Percentiles rank a stretch among this genome's conserved stretches.
phyloP scores from a whole-genome alignment of 805 yeast species.

The Suhomyces vadensis region DNA sequence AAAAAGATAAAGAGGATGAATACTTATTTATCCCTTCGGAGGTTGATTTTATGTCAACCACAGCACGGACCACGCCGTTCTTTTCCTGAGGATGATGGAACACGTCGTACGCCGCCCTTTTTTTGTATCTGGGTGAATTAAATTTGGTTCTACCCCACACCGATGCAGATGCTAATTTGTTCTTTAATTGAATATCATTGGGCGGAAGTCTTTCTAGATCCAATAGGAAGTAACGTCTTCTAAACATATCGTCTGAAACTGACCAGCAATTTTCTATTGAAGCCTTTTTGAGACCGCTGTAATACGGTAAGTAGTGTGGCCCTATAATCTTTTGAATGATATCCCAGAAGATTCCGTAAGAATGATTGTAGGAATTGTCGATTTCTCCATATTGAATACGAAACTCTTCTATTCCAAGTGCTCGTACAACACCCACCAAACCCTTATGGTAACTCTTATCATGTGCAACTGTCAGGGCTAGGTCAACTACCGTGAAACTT shows the following conservation, averaged over 20 bases:
- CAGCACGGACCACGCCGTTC: not conserved
- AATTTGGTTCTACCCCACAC: constrained; percentile 20
- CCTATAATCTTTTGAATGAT: constrained; percentile 11
- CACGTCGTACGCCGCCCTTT: constrained; percentile 14
- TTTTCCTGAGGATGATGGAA: constrained; percentile 1
- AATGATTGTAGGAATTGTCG: constrained; percentile 25
- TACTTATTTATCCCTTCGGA: not conserved
- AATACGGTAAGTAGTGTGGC: constrained; percentile 12
- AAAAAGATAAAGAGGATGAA: constrained; percentile 16
- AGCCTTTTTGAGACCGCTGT: constrained; percentile 11
- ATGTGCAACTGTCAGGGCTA: constrained; percentile 16
- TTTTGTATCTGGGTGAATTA: constrained; percentile 24
- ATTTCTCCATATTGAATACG: constrained; percentile 30
- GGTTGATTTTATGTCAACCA: not conserved
- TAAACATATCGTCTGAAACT: constrained; percentile 26
- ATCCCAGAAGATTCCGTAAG: constrained; percentile 20
- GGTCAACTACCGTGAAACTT: constrained; percentile 23
- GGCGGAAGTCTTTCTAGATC: constrained; percentile 2
- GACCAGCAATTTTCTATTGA: constrained; percentile 34
- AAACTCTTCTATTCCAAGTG: constrained; percentile 15
- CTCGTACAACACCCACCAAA: constrained; percentile 15
- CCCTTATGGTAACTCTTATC: constrained; percentile 6
- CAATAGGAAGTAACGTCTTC: constrained; percentile 18
- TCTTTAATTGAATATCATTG: constrained; percentile 4
- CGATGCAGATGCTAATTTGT: constrained; percentile 11